Evolutionary conservation across 495 filamentous ascomycete genomes (phyloP).

Genomic region (Penicillium coprophilum): DNA sequence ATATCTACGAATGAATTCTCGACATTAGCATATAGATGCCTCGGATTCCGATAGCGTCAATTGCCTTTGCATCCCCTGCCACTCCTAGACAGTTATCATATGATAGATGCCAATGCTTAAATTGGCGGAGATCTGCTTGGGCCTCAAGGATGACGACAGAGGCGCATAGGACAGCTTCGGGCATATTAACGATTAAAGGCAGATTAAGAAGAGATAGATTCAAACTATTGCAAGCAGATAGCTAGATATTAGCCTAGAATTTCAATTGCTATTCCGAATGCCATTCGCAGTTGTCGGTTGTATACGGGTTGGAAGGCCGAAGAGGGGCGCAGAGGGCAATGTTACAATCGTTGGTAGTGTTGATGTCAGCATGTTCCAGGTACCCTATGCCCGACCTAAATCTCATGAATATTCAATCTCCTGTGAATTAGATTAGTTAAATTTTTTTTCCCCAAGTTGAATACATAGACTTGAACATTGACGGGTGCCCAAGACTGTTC

Average conservation of each 20-base stretch:
- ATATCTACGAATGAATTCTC: background rate
- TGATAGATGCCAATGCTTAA: constrained; percentile 9
- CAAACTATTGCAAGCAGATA: background rate
- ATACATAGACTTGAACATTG: background rate
- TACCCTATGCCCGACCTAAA: background rate
- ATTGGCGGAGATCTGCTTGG: constrained; percentile 4
- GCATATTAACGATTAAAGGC: background rate
- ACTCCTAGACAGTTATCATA: background rate
- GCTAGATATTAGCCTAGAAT: background rate
- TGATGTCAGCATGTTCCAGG: constrained; percentile 29
- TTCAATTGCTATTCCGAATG: background rate
- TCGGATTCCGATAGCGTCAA: background rate
- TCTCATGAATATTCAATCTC: constrained; percentile 1
- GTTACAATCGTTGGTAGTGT: constrained; percentile 29
- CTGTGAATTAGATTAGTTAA: too few species aligned
- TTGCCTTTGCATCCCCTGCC: background rate
- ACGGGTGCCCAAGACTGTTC: background rate
- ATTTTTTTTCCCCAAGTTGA: too few species aligned
- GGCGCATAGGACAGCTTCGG: constrained; percentile 13
- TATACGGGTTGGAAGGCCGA: constrained; percentile 9
- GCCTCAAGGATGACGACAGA: constrained; percentile 30
- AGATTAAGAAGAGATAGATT: too few species aligned
- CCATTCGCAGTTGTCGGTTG: constrained; percentile 5
- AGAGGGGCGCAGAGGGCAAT: constrained; percentile 22
- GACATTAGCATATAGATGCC: background rate